Evolutionary conservation across 2,329 filamentous ascomycete genomes (phyloP).

Genomic region (Apiospora sp.): DNA sequence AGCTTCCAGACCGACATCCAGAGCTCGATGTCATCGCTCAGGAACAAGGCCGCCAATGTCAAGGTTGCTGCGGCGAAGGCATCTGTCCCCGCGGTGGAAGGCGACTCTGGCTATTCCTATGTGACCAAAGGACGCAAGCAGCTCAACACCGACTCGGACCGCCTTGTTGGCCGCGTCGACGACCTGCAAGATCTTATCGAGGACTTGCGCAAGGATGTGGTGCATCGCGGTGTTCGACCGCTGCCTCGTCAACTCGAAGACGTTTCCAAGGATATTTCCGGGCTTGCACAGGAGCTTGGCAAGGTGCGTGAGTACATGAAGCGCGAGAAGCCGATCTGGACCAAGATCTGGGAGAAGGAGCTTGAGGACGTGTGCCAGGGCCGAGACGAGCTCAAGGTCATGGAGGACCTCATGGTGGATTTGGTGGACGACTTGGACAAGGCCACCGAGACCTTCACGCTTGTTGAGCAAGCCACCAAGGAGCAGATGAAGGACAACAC

Average conservation of each 20-base stretch:
- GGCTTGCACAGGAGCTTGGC: slow-evolving; percentile 85
- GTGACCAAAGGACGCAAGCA: slow-evolving; percentile 88
- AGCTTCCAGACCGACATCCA: slow-evolving; percentile 90
- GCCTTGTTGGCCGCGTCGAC: slow-evolving; percentile 89
- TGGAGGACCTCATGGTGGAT: slow-evolving; percentile 93
- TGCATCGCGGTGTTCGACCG: slow-evolving; percentile 89
- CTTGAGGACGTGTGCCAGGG: slow-evolving; percentile 96
- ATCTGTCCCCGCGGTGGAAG: slow-evolving; percentile 74
- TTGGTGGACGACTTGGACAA: slow-evolving; percentile 95
- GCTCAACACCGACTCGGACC: slow-evolving; percentile 86
- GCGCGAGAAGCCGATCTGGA: slow-evolving; percentile 95
- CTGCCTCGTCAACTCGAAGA: slow-evolving; percentile 87
- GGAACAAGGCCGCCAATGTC: slow-evolving; percentile 81
- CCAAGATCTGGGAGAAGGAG: slow-evolving; percentile 99
- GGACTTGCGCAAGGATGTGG: slow-evolving; percentile 96
- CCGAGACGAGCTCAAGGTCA: slow-evolving; percentile 91
- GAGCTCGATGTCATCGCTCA: slow-evolving; percentile 83
- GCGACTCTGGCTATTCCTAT: slow-evolving; percentile 83
- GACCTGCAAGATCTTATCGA: slow-evolving; percentile 97
- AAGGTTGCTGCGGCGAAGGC: slow-evolving; percentile 78
- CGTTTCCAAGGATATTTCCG: slow-evolving; percentile 87
- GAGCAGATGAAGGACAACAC: slow-evolving; percentile 85
- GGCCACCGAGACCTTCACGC: slow-evolving; percentile 88
- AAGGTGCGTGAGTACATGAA: slow-evolving; percentile 93
- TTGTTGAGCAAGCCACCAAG: slow-evolving; percentile 98